Evolutionary conservation across 148 eudicot genomes (phyloP).

Genomic region (Vaccinium myrtillus): DNA sequence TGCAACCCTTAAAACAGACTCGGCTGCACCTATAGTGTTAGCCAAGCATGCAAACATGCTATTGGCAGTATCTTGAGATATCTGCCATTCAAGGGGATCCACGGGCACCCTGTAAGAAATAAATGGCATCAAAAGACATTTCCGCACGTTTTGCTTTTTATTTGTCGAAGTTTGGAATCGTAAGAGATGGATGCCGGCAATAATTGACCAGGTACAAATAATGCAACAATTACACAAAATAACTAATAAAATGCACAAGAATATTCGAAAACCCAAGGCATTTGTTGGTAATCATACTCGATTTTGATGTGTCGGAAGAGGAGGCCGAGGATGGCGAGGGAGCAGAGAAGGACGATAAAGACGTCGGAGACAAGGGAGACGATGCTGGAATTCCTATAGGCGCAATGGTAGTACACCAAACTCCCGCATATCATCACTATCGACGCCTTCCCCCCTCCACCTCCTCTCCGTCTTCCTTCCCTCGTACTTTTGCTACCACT

Average conservation of each 20-base stretch:
- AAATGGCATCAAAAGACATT: background rate
- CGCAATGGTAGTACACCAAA: slow-evolving; percentile 85
- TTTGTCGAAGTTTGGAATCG: background rate
- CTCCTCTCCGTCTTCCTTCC: slow-evolving; percentile 8
- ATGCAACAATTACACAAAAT: background rate
- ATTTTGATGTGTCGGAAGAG: slow-evolving; percentile 91
- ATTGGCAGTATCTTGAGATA: slow-evolving; percentile 84
- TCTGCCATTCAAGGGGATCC: slow-evolving; percentile 98
- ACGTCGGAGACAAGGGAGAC: slow-evolving; percentile 84
- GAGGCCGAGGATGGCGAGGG: slow-evolving; percentile 95
- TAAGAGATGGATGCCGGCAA: background rate
- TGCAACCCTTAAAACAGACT: slow-evolving; percentile 93
- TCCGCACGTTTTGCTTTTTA: background rate
- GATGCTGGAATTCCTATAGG: slow-evolving; percentile 61
- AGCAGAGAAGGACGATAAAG: slow-evolving; percentile 86
- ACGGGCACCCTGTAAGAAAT: slow-evolving; percentile 66
- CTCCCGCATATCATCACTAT: slow-evolving; percentile 62
- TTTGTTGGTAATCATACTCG: slow-evolving; percentile 2
- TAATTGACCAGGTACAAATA: background rate
- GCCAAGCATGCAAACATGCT: slow-evolving; percentile 79
- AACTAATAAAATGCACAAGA: background rate
- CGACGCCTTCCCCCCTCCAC: slow-evolving; percentile 48
- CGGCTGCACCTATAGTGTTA: slow-evolving; percentile 95
- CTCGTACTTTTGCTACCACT: background rate
- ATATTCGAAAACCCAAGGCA: background rate